These are phyloP conservation scores for Penicillium paradoxum DNA, from an alignment of 495 filamentous ascomycete species.

Conservation along the genomic window DNA sequence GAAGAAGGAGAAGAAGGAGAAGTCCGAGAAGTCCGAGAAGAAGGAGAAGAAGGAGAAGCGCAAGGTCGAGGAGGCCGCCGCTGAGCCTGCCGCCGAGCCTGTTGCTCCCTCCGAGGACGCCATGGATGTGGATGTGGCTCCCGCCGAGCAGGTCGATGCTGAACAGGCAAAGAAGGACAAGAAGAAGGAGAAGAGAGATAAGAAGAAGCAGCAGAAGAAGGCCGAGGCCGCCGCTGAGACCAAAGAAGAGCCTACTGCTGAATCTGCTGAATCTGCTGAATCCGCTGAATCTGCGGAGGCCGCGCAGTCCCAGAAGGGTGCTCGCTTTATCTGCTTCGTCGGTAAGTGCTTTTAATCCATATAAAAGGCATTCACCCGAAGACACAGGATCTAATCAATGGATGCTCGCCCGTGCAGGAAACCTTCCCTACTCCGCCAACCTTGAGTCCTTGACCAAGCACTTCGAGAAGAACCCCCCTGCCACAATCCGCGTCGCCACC, in stretches of 20 bases:
- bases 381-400: not conserved
- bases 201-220: slow-evolving; percentile 21
- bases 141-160: slow-evolving; percentile 6
- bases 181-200: slow-evolving; percentile 16
- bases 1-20: slow-evolving; percentile 17
- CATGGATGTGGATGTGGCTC: slow-evolving; percentile 18
- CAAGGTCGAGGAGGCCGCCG: not conserved
- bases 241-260: slow-evolving; percentile 10
- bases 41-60: slow-evolving; percentile 9
- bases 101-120: slow-evolving; percentile 9
- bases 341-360: slow-evolving; percentile 40
- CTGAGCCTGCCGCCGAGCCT: not conserved
- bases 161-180: slow-evolving; percentile 6
- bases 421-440: slow-evolving; percentile 84
- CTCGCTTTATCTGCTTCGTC: slow-evolving; percentile 81
- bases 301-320: slow-evolving; percentile 35
- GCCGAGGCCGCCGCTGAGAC: slow-evolving; percentile 16
- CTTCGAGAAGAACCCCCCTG: slow-evolving; percentile 71
- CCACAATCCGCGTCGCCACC: slow-evolving; percentile 68
- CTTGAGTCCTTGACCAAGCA: slow-evolving; percentile 60
- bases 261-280: slow-evolving; percentile 2
- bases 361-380: slow-evolving; percentile 1
- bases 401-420: slow-evolving; percentile 44
- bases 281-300: slow-evolving; percentile 9
- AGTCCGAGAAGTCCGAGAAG: slow-evolving; percentile 14